Evolutionary conservation across 805 yeast species (phyloP), one percentile per base, ranked within the genome.

Genomic region (Komagataella pseudopastoris): DNA sequence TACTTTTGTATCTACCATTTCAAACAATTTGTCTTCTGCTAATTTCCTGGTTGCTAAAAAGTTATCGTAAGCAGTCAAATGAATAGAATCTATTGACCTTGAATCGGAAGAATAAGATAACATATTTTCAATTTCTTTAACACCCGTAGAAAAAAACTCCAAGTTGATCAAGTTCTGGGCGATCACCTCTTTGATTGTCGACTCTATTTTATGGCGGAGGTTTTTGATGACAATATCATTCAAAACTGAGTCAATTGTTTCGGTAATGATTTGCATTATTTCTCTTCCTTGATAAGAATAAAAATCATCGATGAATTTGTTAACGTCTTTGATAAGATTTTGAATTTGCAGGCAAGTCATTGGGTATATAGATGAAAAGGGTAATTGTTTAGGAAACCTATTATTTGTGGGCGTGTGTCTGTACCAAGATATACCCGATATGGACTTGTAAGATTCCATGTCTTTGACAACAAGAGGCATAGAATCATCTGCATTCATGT

Each of bases 301-400:
- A 56, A 81, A 81, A 53, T 74, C 80, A 49, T 77, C 78, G 45
- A 85, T 66, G 59, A 90, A 93, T 17, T 71, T 68, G n/a, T 78
- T 71, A 50, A 86, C 74, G 53, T 80, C 80, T 24, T 77, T 73
- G 18, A 90, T 74, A 45, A 85, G 79, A 16, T 80, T 75, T 51
- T 88, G 74, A 17, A 87, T 65, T 44, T 86, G 81, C 22, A 88
- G 78, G 65, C 97, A 91, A 36, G 88, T 80, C 68, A 88, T 84
- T 23, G 95, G 90, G 60, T 88, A 90, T 54, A 88, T 80, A 52
- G 86, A 85, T 50, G 96, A 87, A 61, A 91, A 93, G 14, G 98
- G 97, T 51, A 91, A 67, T 0, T 83, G 78, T 54, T 80, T 72
- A 2, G 88, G 84, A 53, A 77, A 78, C 50, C 62, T 61, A 14